Percentiles rank a stretch among this genome's conserved stretches.
These are phyloP conservation scores for Aspergillus versicolor DNA, from an alignment of 2,329 filamentous ascomycete species.

Conservation along the genomic window DNA sequence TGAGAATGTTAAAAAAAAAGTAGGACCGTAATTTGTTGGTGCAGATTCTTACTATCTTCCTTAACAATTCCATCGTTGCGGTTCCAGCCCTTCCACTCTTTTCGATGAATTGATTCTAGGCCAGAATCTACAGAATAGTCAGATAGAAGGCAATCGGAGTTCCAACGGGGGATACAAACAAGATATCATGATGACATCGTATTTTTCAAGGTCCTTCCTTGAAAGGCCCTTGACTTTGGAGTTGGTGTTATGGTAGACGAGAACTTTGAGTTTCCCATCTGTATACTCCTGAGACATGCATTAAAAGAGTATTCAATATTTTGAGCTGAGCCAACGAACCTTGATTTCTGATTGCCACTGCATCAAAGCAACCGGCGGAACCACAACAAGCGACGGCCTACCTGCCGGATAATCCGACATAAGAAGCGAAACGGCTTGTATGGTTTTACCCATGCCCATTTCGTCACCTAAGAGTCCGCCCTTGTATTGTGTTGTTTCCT, in stretches of 20 bases:
- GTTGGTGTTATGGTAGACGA: constrained; percentile 88
- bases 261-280: constrained; percentile 82
- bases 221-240: constrained; percentile 75
- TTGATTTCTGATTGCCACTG: constrained; percentile 87
- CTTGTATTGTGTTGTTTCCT: constrained; percentile 81
- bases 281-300: constrained; percentile 59
- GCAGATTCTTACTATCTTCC: constrained; percentile 57
- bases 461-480: constrained; percentile 93
- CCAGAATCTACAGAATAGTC: constrained; percentile 48
- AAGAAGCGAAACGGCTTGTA: constrained; percentile 94
- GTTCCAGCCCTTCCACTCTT: constrained; percentile 86
- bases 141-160: constrained; percentile 1
- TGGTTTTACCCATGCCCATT: constrained; percentile 99
- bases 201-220: constrained; percentile 72
- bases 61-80: constrained; percentile 79
- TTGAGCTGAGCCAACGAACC: constrained; percentile 40
- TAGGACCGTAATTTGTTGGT: neutral
- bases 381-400: constrained; percentile 79
- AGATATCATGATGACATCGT: constrained; percentile 95
- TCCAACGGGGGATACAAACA: constrained; percentile 55
- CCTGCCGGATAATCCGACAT: constrained; percentile 95
- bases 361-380: constrained; percentile 91
- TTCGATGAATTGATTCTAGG: constrained; percentile 87
- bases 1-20: constrained; percentile 24
- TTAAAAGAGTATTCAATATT: neutral